Evolutionary conservation across 345 rosid species (phyloP).

Genomic region (Aquilaria yunnanensis): DNA sequence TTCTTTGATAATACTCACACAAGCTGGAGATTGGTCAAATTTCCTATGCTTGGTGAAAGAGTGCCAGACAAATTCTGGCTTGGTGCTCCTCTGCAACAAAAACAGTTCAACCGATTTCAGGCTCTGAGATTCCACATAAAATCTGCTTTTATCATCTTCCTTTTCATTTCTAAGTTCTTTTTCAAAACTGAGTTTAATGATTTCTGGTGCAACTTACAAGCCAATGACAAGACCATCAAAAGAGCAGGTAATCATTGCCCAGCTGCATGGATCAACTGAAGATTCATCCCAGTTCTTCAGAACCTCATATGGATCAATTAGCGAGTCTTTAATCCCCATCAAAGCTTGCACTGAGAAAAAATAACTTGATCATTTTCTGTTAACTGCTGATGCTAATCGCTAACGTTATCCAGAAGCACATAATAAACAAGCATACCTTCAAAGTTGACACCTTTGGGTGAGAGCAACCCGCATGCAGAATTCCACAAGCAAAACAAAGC

Average conservation of each 20-base stretch:
- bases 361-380: neutral
- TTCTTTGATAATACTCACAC: slow-evolving; percentile 43
- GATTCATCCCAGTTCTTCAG: slow-evolving; percentile 65
- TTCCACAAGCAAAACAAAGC: slow-evolving; percentile 32
- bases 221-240: slow-evolving; percentile 49
- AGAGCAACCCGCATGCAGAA: slow-evolving; percentile 52
- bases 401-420: neutral
- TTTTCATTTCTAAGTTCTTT: no score
- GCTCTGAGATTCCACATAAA: neutral
- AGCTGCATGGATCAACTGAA: slow-evolving; percentile 87
- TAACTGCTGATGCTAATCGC: neutral
- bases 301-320: slow-evolving; percentile 63
- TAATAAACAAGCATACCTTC: slow-evolving; percentile 51
- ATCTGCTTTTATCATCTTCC: no score
- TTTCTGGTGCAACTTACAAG: slow-evolving; percentile 50
- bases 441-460: slow-evolving; percentile 74
- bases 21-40: slow-evolving; percentile 72
- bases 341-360: slow-evolving; percentile 61
- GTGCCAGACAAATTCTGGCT: slow-evolving; percentile 76
- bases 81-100: slow-evolving; percentile 65
- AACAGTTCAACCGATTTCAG: slow-evolving; percentile 6
- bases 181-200: neutral
- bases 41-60: slow-evolving; percentile 63
- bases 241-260: slow-evolving; percentile 73
- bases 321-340: slow-evolving; percentile 40